A percentile compares a stretch with the other conserved stretches of the same genome.
Evolutionary conservation across 2,329 filamentous ascomycete genomes (phyloP).

Genomic region (Hyphodiscus sp.): DNA sequence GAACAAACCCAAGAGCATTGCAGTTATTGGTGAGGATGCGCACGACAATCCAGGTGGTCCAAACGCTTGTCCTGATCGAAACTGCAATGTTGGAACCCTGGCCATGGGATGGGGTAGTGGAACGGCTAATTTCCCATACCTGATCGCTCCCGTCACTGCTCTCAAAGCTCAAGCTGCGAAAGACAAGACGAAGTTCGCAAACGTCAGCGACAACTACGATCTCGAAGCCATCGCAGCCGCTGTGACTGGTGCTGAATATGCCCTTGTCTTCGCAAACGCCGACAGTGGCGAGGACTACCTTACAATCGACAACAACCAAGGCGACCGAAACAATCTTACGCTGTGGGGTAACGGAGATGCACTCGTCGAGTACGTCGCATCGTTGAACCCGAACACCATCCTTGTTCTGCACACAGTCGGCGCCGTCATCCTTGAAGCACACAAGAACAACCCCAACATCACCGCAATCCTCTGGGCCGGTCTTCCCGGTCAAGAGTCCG

Average conservation of each 20-base stretch:
- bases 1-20: slow-evolving; percentile 66
- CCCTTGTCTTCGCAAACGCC: slow-evolving; percentile 86
- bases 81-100: slow-evolving; percentile 43
- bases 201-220: slow-evolving; percentile 57
- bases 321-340: slow-evolving; percentile 89
- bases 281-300: slow-evolving; percentile 83
- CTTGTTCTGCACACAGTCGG: slow-evolving; percentile 85
- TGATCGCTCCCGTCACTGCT: slow-evolving; percentile 67
- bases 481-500: slow-evolving; percentile 78
- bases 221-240: slow-evolving; percentile 50
- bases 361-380: slow-evolving; percentile 72
- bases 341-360: slow-evolving; percentile 79
- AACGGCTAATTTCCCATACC: slow-evolving; percentile 66
- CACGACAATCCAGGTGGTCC: slow-evolving; percentile 68
- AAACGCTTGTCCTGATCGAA: slow-evolving; percentile 61
- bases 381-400: slow-evolving; percentile 78
- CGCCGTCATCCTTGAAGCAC: slow-evolving; percentile 69
- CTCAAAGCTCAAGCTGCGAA: slow-evolving; percentile 56
- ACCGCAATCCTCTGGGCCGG: slow-evolving; percentile 80
- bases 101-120: slow-evolving; percentile 74
- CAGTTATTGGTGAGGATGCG: slow-evolving; percentile 77
- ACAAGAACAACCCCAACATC: slow-evolving; percentile 69
- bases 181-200: slow-evolving; percentile 56
- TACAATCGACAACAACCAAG: slow-evolving; percentile 70
- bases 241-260: slow-evolving; percentile 57